Percentiles rank a stretch among this genome's conserved stretches.
Conservation (phyloP, 2,329 filamentous ascomycete genomes). For the Aureobasidium sp. region DNA sequence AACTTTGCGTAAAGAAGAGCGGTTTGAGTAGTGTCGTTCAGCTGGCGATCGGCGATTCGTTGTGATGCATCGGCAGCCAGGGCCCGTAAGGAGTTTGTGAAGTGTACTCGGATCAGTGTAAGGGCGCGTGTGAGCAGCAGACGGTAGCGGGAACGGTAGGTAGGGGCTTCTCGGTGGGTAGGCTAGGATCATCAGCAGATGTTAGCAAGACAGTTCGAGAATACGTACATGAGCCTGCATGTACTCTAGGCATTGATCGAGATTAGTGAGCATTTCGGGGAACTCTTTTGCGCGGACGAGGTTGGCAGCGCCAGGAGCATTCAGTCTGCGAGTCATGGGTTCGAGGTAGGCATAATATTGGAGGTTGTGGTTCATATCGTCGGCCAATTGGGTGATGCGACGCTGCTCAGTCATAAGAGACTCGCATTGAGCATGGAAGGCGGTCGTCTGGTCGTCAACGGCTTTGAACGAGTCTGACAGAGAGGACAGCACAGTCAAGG, state of each 20-base stretch:
- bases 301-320: slow-evolving; percentile 81
- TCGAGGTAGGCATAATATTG: slow-evolving; percentile 93
- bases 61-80: slow-evolving; percentile 54
- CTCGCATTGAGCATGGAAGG: slow-evolving; percentile 87
- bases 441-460: slow-evolving; percentile 84
- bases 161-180: slow-evolving; percentile 76
- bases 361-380: slow-evolving; percentile 81
- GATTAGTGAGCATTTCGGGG: slow-evolving; percentile 73
- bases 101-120: slow-evolving; percentile 58
- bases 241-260: slow-evolving; percentile 87
- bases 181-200: slow-evolving; percentile 42
- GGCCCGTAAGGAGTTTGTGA: slow-evolving; percentile 53
- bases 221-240: slow-evolving; percentile 72
- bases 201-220: neutral
- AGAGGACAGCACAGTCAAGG: slow-evolving; percentile 65
- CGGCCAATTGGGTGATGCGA: slow-evolving; percentile 66
- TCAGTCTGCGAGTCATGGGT: slow-evolving; percentile 78
- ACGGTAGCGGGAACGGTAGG: slow-evolving; percentile 80
- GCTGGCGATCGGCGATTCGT: slow-evolving; percentile 55
- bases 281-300: slow-evolving; percentile 80
- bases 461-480: slow-evolving; percentile 79
- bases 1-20: slow-evolving; percentile 65
- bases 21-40: slow-evolving; percentile 64
- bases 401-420: slow-evolving; percentile 75
- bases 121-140: slow-evolving; percentile 64